Evolutionary conservation across 2,329 filamentous ascomycete species (phyloP).

Genomic region (Pyrenochaeta sp.): DNA sequence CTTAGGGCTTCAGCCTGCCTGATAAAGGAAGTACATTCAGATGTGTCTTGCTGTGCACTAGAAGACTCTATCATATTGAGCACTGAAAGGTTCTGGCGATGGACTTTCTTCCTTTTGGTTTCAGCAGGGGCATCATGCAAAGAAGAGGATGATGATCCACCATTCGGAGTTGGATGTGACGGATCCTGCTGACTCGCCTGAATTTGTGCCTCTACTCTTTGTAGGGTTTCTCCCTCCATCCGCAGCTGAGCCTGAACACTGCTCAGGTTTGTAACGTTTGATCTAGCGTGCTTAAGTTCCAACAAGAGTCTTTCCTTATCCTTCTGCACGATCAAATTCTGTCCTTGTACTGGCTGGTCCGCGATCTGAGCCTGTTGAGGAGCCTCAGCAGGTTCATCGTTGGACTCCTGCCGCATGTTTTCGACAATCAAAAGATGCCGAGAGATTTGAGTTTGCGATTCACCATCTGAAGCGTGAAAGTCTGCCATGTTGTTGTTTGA

Average conservation of each 20-base stretch:
- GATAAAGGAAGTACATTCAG: not conserved
- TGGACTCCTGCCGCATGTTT: constrained; percentile 16
- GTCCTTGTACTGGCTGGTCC: constrained; percentile 10
- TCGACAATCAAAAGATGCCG: constrained; percentile 17
- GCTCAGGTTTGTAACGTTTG: constrained; percentile 12
- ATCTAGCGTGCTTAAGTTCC: constrained; percentile 14
- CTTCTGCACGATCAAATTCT: constrained; percentile 6
- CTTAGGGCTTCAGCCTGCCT: not conserved
- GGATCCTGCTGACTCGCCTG: constrained; percentile 1
- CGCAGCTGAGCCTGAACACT: constrained; percentile 9
- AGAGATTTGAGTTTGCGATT: constrained; percentile 14
- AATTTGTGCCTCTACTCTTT: constrained; percentile 12
- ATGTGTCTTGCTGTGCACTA: not conserved
- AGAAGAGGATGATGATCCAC: not conserved
- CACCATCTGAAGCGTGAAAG: constrained; percentile 11
- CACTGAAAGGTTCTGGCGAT: constrained; percentile 24
- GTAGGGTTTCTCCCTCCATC: constrained; percentile 18
- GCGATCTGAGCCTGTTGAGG: constrained; percentile 11
- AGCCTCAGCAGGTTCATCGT: constrained; percentile 4
- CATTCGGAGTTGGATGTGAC: not conserved
- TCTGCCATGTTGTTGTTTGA: constrained; percentile 2
- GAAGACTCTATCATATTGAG: constrained; percentile 3
- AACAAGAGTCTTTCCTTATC: constrained; percentile 19
- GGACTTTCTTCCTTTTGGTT: constrained; percentile 29
- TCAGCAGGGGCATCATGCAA: not conserved